Percentiles rank a stretch among this genome's conserved stretches.
Evolutionary conservation across 345 rosid species (phyloP).

Genomic region (Lumnitzera racemosa): DNA sequence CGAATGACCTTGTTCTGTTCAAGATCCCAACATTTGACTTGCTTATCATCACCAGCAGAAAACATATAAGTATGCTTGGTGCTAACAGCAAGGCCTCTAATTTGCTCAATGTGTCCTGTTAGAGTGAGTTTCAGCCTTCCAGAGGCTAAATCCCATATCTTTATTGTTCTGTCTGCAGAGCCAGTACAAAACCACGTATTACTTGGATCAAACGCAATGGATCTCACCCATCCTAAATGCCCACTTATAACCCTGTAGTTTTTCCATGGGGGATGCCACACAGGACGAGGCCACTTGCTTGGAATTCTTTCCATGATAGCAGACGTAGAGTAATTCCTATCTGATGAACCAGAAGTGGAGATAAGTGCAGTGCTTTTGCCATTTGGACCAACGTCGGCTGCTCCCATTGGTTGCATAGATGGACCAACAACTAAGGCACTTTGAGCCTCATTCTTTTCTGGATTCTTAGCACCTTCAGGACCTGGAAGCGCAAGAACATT

Average conservation of each 20-base stretch:
- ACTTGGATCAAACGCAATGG: constrained; percentile 95
- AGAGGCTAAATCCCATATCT: constrained; percentile 97
- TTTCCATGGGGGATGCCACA: constrained; percentile 99
- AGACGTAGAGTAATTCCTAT: constrained; percentile 73
- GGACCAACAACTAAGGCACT: constrained; percentile 82
- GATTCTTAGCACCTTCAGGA: constrained; percentile 45
- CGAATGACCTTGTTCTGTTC: constrained; percentile 98
- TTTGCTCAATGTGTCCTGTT: constrained; percentile 94
- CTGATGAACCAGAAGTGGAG: constrained; percentile 61
- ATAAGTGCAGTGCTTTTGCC: constrained; percentile 61
- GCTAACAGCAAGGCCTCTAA: constrained; percentile 97
- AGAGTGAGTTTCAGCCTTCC: constrained; percentile 89
- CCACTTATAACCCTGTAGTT: constrained; percentile 97
- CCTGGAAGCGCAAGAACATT: constrained; percentile 70
- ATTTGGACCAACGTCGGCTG: constrained; percentile 38
- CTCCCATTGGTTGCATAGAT: constrained; percentile 53
- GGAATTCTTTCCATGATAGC: constrained; percentile 96
- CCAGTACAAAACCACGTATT: constrained; percentile 98
- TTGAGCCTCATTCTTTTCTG: constrained; percentile 43
- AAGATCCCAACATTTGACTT: constrained; percentile 99
- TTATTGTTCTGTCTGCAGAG: constrained; percentile 95
- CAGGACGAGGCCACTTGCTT: constrained; percentile 97
- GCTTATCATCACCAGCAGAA: constrained; percentile 99
- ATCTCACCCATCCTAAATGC: constrained; percentile 99
- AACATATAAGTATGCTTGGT: constrained; percentile 86